Base-by-base conservation (phyloP, 1,139 yeast species). In the Waltiozyma sp. region DNA sequence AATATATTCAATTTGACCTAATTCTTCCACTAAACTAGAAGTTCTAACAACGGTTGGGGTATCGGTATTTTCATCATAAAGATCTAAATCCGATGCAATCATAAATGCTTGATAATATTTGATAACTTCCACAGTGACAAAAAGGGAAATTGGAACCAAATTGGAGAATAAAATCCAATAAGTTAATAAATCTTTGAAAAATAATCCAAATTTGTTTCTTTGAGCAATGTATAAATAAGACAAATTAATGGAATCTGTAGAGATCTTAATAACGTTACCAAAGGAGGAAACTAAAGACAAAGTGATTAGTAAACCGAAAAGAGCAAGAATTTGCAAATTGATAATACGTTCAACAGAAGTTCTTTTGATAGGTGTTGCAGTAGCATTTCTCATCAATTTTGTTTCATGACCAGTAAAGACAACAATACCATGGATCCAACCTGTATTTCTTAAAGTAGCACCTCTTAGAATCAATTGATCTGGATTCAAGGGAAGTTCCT, bases 351-450 rank as follows among this genome's bases (percentile, higher is more conserved):
- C 99, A 14, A 93, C 97, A 24, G 95, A 96, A 1, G 98, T 93
- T 56, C 95, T 75, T 60, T 93, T 93, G 55, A 93, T 93, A 4
- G 98, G 98, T 1, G 99, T 82, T 3, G 98, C 96, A 2, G 97
- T 89, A 14, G 99, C 98, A 65, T 93, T 93, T 59, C 98, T 77
- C 98, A 93, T 91, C 51, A 93, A 72, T 58, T 93, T 93, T 0
- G 99, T 91, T 64, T 93, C 98, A 61, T 93, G 98, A 24, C 98
- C 99, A 0, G 99, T 93, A 60, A 91, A 93, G 2, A 91, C 77
- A 2, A 86, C 96, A 39, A 88, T 72, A 26, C 98, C 98, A 55
- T 87, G 88, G 39, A 93, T 77, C 96, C 96, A 93, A 41, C 81
- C 87, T 0, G 98, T 93, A 57, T 93, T 93, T 62, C 96, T 74